These are phyloP conservation scores for Cenococcum geophilum DNA, from an alignment of 495 filamentous ascomycete species.

Conservation along the genomic window DNA sequence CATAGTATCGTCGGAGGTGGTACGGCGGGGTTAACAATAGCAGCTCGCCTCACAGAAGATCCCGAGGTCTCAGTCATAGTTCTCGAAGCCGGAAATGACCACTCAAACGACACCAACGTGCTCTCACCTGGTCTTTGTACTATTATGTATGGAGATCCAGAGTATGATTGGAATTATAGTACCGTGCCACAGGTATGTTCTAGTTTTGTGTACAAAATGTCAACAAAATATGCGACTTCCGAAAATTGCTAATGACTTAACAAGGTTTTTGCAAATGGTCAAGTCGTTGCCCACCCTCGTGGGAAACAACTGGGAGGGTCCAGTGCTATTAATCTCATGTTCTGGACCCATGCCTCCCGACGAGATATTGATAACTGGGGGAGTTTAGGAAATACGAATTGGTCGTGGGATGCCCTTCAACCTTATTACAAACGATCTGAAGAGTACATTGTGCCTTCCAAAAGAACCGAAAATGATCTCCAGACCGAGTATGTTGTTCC, in stretches of 20 bases:
- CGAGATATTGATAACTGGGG: constrained; percentile 13
- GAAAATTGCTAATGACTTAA: neutral
- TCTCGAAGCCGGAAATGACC: constrained; percentile 5
- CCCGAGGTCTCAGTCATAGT: neutral
- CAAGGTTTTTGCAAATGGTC: too few species aligned
- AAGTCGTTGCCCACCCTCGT: too few species aligned
- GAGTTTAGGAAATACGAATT: constrained; percentile 17
- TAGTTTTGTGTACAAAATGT: neutral
- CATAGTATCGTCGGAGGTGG: constrained; percentile 8
- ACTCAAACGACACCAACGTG: neutral
- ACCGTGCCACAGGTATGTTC: neutral
- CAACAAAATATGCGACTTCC: neutral
- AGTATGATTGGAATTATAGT: constrained; percentile 1
- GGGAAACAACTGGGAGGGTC: neutral
- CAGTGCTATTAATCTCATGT: neutral
- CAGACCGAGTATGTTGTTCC: neutral
- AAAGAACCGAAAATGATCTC: neutral
- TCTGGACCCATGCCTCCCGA: neutral
- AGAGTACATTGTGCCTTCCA: neutral
- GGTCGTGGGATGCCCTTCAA: constrained; percentile 19
- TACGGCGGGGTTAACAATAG: constrained; percentile 6
- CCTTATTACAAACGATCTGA: constrained; percentile 24
- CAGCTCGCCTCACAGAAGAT: constrained; percentile 6
- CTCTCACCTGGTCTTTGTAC: neutral
- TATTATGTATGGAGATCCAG: neutral